These are phyloP conservation scores for Bidens hawaiensis DNA, from an alignment of 140 eudicot genomes.

Conservation along the genomic window DNA sequence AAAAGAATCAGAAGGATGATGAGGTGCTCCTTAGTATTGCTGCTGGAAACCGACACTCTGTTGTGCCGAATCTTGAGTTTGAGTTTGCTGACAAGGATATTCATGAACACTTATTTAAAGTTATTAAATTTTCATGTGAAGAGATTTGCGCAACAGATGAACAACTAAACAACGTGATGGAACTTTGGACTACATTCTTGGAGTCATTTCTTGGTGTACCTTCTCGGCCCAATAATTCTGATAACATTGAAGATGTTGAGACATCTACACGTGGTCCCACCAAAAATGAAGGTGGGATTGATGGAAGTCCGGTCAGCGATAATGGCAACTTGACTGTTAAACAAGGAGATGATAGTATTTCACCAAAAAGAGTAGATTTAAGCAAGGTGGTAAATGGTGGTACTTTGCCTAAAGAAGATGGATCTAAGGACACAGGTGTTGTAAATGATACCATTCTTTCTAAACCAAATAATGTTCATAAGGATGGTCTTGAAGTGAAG, in stretches of 20 bases:
- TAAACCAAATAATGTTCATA: conserved; percentile 33
- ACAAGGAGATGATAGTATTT: conserved; percentile 40
- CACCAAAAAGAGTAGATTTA: conserved; percentile 40
- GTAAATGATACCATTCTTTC: conserved; percentile 40
- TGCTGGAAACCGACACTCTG: conserved; percentile 76
- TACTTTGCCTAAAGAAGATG: conserved; percentile 46
- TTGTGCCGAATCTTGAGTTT: conserved; percentile 58
- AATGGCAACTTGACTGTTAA: conserved; percentile 33
- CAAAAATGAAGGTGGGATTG: conserved; percentile 44
- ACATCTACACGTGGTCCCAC: conserved; percentile 35
- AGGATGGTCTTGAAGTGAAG: conserved; percentile 43
- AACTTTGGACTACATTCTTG: conserved; percentile 83
- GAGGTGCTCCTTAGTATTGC: conserved; percentile 65
- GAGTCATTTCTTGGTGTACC: conserved; percentile 80
- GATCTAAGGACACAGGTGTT: conserved; percentile 20
- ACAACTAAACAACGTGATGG: conserved; percentile 68
- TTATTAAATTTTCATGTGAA: conserved; percentile 77
- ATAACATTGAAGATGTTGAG: conserved; percentile 42
- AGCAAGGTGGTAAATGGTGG: conserved; percentile 45
- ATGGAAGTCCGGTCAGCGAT: conserved; percentile 50
- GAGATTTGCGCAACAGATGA: conserved; percentile 82
- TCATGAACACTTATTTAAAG: conserved; percentile 76
- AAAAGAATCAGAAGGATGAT: conserved; percentile 70
- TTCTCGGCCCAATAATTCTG: conserved; percentile 37
- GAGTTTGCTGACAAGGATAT: conserved; percentile 59